Evolutionary conservation across 495 filamentous ascomycete species (phyloP).

Genomic region (Lichina pygmaea): DNA sequence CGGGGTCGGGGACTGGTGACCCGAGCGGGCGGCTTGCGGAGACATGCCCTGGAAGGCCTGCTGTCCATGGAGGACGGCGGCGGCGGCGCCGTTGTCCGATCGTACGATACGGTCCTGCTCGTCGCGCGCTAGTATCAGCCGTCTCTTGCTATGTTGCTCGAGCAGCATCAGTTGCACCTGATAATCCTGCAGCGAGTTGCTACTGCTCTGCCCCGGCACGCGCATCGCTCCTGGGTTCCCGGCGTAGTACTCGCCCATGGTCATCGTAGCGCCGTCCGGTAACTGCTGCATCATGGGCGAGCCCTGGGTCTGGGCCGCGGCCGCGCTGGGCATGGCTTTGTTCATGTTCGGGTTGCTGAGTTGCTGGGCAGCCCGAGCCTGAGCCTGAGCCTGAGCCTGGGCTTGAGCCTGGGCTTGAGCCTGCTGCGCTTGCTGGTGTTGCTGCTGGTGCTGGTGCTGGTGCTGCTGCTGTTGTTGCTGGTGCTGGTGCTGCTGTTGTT

Average conservation of each 20-base stretch:
- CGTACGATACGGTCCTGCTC: conserved; percentile 64
- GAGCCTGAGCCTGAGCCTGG: conserved; percentile 55
- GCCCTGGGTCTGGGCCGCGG: conserved; percentile 36
- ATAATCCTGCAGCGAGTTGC: conserved; percentile 91
- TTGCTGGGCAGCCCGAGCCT: conserved; percentile 27
- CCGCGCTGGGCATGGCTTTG: conserved; percentile 38
- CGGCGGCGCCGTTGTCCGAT: conserved; percentile 23
- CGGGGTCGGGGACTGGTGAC: conserved; percentile 60
- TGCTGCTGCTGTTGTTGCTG: too few species aligned
- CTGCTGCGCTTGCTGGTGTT: conserved; percentile 33
- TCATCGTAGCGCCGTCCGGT: conserved; percentile 27
- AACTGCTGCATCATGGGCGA: conserved; percentile 57
- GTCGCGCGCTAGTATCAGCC: conserved; percentile 87
- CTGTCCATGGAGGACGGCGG: conserved; percentile 5
- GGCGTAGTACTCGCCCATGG: conserved; percentile 40
- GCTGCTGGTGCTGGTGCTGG: conserved; percentile 3
- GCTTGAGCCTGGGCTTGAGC: conserved; percentile 72
- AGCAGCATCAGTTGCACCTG: conserved; percentile 98
- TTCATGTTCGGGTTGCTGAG: conserved; percentile 16
- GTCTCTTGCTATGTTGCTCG: conserved; percentile 95
- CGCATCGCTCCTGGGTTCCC: conserved; percentile 3
- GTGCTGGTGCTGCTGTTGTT: too few species aligned
- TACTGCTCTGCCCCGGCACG: conserved; percentile 27
- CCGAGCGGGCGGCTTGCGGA: conserved; percentile 52
- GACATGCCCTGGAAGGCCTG: conserved; percentile 36